phyloP scores from a whole-genome alignment of 495 filamentous ascomycete genomes.

The Penicillium tannophilum region DNA sequence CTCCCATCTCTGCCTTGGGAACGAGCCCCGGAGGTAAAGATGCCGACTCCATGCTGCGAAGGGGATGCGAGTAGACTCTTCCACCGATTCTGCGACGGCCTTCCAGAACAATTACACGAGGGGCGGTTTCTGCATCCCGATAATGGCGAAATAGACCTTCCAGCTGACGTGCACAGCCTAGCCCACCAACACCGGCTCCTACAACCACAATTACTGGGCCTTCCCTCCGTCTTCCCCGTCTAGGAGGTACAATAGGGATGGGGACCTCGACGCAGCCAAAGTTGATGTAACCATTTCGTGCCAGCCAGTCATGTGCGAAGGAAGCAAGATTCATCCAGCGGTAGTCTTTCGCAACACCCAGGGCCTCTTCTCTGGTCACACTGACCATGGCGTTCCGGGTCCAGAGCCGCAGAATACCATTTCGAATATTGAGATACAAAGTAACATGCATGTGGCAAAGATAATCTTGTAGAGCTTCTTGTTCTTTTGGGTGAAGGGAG shows the following conservation, averaged over 20 bases:
- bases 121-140: constrained; percentile 62
- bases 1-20: constrained; percentile 93
- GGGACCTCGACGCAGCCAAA: constrained; percentile 84
- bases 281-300: constrained; percentile 93
- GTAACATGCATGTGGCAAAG: constrained; percentile 89
- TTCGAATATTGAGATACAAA: constrained; percentile 95
- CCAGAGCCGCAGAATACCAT: constrained; percentile 92
- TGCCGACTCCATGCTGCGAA: constrained; percentile 59
- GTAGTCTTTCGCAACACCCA: constrained; percentile 86
- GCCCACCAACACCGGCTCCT: constrained; percentile 90
- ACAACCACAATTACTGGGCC: constrained; percentile 75
- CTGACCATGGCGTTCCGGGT: constrained; percentile 83
- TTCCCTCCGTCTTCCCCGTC: constrained; percentile 51
- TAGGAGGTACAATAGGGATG: constrained; percentile 36
- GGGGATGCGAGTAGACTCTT: constrained; percentile 86
- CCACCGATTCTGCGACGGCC: constrained; percentile 88
- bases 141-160: constrained; percentile 82
- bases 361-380: constrained; percentile 84
- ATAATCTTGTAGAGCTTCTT: constrained; percentile 73
- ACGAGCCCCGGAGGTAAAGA: constrained; percentile 51
- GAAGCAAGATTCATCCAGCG: constrained; percentile 90
- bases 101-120: constrained; percentile 82
- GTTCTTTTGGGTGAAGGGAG: constrained; percentile 83
- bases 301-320: constrained; percentile 89
- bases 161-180: constrained; percentile 90